Evolutionary conservation across 2,329 filamentous ascomycete species (phyloP), one percentile per base, ranked within the genome.

Genomic region (Metarhizium humberi): DNA sequence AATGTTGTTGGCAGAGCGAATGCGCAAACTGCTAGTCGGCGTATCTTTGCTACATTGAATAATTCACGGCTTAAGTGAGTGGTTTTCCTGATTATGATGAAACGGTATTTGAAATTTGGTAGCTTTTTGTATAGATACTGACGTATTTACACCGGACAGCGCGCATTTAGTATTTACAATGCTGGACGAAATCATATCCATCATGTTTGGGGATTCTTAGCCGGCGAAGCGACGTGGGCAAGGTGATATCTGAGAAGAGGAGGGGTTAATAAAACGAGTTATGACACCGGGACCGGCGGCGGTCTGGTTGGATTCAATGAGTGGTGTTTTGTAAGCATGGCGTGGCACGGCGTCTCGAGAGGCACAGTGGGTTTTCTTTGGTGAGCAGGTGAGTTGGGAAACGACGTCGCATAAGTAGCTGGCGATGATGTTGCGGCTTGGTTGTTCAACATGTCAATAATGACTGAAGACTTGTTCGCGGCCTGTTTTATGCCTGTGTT

Each of bases 1-100:
- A 96, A 88, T 71, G 95, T 99, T 6, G 95, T 99, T 16, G 94
- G 94, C 4, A 82, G 91, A 64, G 82, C 86, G 47, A 99, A 99
- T 73, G 94, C 95, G 16, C 88, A 95, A 68, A 87, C 87, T 55
- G 94, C 94, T 25, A 92, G 91, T 59, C 81, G 92, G 62, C 87
- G 92, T 64, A 82, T 97, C 50, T 90, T 95, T 74, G 92, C 91
- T 10, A 91, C 89, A 49, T 76, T 97, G 62, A 99, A 99, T 70
- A 99, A 97, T 71, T 80, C 84, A 56, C 80, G 90, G 60, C 75
- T 99, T 62, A 96, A 97, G 88, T 92, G 74, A 77, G 86, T 48
- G 30, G 16, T 6, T 6, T 29, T 48, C 7, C 4, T 11, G 20
- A 6, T 8, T 14, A 13, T 48, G 45, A 20, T 16, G 42, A 18